Base-by-base conservation (phyloP, 2,329 filamentous ascomycete species). In the Rutstroemia sp. region DNA sequence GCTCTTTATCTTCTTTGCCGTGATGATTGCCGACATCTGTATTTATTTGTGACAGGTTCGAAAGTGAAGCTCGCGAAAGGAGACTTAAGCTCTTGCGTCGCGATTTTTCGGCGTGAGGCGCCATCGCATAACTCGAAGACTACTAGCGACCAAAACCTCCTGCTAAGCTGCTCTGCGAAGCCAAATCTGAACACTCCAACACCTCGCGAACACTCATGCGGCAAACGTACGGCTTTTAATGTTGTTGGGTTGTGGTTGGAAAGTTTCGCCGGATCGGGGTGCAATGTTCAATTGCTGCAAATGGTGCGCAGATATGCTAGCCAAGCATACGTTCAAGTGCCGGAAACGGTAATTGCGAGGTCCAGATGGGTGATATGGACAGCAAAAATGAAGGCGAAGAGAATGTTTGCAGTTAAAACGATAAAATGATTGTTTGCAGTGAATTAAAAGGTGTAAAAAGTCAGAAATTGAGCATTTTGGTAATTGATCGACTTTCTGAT, bases 11-110 rank as follows among this genome's bases (percentile, higher is more conserved):
- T 57, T 60, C 4, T 41, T 58, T 57, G 48, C 54, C 56, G 25
- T 56, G 27, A 41, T 39, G 60, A 23, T 39, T 58, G 12, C 14
- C 59, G 8, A 61, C 39, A 44, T 67, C 62, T 23, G 63, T 64
- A 39, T 68, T 67, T 54, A 67, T 62, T 10, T 65, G 65, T 39
- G 63, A 53, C 17, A 68, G 60, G 38, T 57, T 58, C 17, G 56
- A 57, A 17, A 64, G 54, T 2, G 61, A 61, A 30, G 54, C 52
- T 52, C 64, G 61, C 12, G 64, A 61, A 48, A 69, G 65, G 17
- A 67, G 52, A 55, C 63, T 67, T 19, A 68, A 58, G 57, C 66
- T 69, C 60, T 65, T 68, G 19, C 66, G 65, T 42, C 67, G 59
- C 27, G 60, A n/a, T 39, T 44, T 57, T 51, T 58, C 62, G 19